Conservation (phyloP, 2,329 filamentous ascomycete genomes). For the Aspergillus thermomutatus region DNA sequence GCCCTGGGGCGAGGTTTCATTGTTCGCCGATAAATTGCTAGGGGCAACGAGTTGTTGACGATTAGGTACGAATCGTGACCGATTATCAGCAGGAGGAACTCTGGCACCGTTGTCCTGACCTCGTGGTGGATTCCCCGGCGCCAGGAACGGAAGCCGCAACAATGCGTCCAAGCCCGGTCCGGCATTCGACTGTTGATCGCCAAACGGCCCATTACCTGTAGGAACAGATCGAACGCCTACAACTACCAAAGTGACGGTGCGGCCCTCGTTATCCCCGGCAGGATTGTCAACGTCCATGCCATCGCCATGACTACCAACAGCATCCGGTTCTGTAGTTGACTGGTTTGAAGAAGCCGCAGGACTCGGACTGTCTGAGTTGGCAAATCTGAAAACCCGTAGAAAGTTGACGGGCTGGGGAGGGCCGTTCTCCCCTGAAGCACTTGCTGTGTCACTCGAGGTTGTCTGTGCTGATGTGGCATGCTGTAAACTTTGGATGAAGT, state of each 20-base stretch:
- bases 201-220: constrained; percentile 45
- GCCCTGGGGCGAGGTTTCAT: constrained; percentile 53
- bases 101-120: constrained; percentile 47
- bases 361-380: constrained; percentile 46
- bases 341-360: constrained; percentile 19
- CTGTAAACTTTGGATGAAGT: constrained; percentile 61
- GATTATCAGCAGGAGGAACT: constrained; percentile 52
- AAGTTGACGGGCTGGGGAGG: constrained; percentile 61
- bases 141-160: constrained; percentile 44
- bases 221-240: constrained; percentile 66
- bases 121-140: constrained; percentile 41
- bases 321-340: constrained; percentile 23
- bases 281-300: constrained; percentile 40
- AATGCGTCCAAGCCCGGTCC: constrained; percentile 44
- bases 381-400: constrained; percentile 66
- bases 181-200: constrained; percentile 43
- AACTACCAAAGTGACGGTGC: constrained; percentile 67
- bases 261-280: constrained; percentile 46
- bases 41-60: constrained; percentile 54
- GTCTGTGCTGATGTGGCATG: constrained; percentile 59
- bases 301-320: constrained; percentile 24
- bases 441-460: constrained; percentile 32
- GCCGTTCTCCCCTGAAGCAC: constrained; percentile 35
- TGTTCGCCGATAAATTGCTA: constrained; percentile 46
- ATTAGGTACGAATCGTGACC: constrained; percentile 53